Evolutionary conservation across 2,329 filamentous ascomycete genomes (phyloP).

Genomic region (Aspergillus ibericus): DNA sequence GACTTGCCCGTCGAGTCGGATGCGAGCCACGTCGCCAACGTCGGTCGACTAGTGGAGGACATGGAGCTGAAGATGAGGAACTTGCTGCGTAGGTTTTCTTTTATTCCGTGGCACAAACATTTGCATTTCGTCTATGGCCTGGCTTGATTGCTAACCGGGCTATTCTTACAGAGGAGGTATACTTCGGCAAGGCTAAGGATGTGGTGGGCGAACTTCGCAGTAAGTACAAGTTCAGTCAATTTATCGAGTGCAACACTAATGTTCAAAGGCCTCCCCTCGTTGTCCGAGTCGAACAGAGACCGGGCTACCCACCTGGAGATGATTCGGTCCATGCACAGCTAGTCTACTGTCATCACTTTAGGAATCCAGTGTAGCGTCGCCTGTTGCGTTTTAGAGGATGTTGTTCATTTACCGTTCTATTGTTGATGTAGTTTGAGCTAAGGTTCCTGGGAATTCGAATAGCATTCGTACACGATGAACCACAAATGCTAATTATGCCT

Average conservation of each 20-base stretch:
- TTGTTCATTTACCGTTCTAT: neutral
- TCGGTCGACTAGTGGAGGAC: conserved; percentile 91
- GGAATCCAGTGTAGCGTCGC: neutral
- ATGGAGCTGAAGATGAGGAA: conserved; percentile 99
- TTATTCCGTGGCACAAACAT: neutral
- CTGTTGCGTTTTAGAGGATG: neutral
- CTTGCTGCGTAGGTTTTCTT: conserved; percentile 62
- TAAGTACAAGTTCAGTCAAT: conserved; percentile 34
- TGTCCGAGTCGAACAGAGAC: conserved; percentile 83
- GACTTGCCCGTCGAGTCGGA: conserved; percentile 88
- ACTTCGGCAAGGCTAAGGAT: conserved; percentile 99
- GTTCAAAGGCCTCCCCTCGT: conserved; percentile 62
- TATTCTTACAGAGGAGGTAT: conserved; percentile 72
- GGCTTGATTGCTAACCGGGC: conserved; percentile 15
- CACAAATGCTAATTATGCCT: neutral
- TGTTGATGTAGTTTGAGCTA: conserved; percentile 18
- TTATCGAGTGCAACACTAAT: conserved; percentile 15
- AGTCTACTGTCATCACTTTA: conserved; percentile 13
- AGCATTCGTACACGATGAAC: neutral
- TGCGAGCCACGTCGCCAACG: conserved; percentile 91
- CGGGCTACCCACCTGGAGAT: conserved; percentile 84
- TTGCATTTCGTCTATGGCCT: neutral
- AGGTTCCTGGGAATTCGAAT: conserved; percentile 17
- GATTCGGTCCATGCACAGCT: conserved; percentile 62
- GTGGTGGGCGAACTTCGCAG: conserved; percentile 94